phyloP scores from a whole-genome alignment of 2,329 filamentous ascomycete species.

The Claviceps fusiformis region DNA sequence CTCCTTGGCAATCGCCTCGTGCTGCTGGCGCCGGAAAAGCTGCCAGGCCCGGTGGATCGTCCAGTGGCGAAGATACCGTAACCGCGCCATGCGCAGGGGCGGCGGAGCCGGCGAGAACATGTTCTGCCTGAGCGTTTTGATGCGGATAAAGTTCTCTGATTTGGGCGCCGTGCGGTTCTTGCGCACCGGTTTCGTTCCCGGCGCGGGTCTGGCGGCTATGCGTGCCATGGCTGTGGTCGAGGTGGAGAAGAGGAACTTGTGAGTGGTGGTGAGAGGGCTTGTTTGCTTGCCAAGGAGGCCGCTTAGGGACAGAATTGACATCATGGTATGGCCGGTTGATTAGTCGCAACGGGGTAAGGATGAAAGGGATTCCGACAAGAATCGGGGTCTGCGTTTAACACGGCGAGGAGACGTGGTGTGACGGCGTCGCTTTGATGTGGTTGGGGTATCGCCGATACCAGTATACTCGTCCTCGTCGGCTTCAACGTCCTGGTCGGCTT shows the following conservation, averaged over 20 bases:
- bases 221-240: slow-evolving; percentile 19
- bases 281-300: slow-evolving; percentile 16
- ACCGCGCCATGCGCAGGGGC: slow-evolving; percentile 78
- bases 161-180: slow-evolving; percentile 16
- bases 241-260: slow-evolving; percentile 17
- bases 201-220: slow-evolving; percentile 13
- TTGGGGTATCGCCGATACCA: not conserved
- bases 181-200: slow-evolving; percentile 13
- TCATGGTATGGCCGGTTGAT: slow-evolving; percentile 9
- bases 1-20: slow-evolving; percentile 50
- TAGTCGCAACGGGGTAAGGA: not conserved
- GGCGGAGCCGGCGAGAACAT: slow-evolving; percentile 39
- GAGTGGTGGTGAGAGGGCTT: slow-evolving; percentile 6
- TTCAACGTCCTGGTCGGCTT: not conserved
- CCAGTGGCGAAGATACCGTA: slow-evolving; percentile 86
- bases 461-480: not conserved
- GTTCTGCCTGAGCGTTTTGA: slow-evolving; percentile 31
- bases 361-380: not conserved
- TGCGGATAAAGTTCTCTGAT: slow-evolving; percentile 27
- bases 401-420: not conserved
- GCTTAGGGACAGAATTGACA: slow-evolving; percentile 16
- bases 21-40: slow-evolving; percentile 59
- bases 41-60: slow-evolving; percentile 96
- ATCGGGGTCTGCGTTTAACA: not conserved
- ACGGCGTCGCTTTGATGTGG: not conserved